Percentiles rank a stretch among this genome's conserved stretches.
phyloP scores from a whole-genome alignment of 2,329 filamentous ascomycete genomes.

The Curvularia sp. region DNA sequence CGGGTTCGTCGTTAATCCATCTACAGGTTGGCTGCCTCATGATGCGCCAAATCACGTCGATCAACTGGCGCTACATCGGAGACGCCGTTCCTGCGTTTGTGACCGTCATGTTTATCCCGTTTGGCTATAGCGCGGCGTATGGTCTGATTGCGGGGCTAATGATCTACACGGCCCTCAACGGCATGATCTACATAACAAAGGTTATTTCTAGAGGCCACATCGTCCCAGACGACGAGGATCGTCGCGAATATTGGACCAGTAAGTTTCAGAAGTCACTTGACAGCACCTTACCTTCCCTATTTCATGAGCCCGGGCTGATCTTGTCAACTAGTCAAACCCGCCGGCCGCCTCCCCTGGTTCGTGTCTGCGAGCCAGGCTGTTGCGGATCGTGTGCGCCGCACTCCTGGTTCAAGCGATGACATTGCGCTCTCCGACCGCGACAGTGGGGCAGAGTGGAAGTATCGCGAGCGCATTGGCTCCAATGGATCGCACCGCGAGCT shows the following conservation, averaged over 20 bases:
- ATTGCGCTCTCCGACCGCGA: slow-evolving; percentile 34
- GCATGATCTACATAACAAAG: slow-evolving; percentile 71
- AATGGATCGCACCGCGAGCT: slow-evolving; percentile 40
- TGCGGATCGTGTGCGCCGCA: slow-evolving; percentile 29
- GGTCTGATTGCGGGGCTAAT: slow-evolving; percentile 82
- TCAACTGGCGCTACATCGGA: slow-evolving; percentile 88
- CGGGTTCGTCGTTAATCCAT: slow-evolving; percentile 23
- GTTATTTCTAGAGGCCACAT: slow-evolving; percentile 70
- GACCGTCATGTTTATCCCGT: slow-evolving; percentile 84
- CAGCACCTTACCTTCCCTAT: neutral
- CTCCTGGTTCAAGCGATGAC: slow-evolving; percentile 23
- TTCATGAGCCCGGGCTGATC: neutral
- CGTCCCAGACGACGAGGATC: slow-evolving; percentile 74
- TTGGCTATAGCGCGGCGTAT: slow-evolving; percentile 87
- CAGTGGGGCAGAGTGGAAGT: slow-evolving; percentile 32
- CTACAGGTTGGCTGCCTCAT: slow-evolving; percentile 73
- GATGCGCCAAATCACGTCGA: slow-evolving; percentile 73
- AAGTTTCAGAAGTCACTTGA: slow-evolving; percentile 44
- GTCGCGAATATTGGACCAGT: slow-evolving; percentile 83
- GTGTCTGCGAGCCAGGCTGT: slow-evolving; percentile 37
- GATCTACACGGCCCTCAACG: slow-evolving; percentile 78
- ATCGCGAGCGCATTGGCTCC: slow-evolving; percentile 35
- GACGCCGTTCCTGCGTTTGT: slow-evolving; percentile 86
- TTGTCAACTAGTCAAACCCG: slow-evolving; percentile 35
- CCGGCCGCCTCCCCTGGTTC: slow-evolving; percentile 17